Conservation (phyloP, 257 asterid species). For the Anisodus tanguticus region DNA sequence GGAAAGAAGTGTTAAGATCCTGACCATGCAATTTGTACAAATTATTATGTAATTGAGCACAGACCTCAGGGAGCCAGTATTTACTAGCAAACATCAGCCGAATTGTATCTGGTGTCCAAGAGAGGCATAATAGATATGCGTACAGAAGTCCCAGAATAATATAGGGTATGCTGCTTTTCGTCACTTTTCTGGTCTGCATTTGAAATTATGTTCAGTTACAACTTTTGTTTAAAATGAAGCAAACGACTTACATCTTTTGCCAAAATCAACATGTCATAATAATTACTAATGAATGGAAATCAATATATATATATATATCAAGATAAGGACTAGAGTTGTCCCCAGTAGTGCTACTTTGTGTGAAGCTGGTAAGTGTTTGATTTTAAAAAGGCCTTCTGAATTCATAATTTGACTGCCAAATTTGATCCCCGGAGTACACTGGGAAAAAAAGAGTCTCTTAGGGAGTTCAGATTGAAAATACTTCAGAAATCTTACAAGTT, state of each 20-base stretch:
- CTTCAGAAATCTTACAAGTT: slow-evolving; percentile 50
- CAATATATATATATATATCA: not conserved
- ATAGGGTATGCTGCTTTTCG: slow-evolving; percentile 69
- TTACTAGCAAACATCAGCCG: slow-evolving; percentile 67
- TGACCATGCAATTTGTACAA: not conserved
- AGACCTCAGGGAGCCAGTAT: slow-evolving; percentile 92
- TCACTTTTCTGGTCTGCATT: slow-evolving; percentile 68
- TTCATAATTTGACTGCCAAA: not conserved
- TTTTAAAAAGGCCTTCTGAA: not conserved
- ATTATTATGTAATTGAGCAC: slow-evolving; percentile 30
- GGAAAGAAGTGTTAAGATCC: not conserved
- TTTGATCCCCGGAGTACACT: not conserved
- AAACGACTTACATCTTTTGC: not conserved
- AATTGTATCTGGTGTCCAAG: slow-evolving; percentile 88
- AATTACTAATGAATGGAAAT: not conserved
- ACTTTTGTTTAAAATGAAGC: not conserved
- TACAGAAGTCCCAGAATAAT: slow-evolving; percentile 68
- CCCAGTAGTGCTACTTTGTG: not conserved
- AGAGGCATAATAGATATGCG: slow-evolving; percentile 64
- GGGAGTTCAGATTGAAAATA: not conserved
- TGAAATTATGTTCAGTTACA: not conserved
- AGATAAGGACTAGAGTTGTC: not conserved
- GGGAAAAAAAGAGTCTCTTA: too few species aligned
- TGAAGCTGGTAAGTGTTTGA: not conserved
- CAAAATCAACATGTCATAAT: not conserved